Evolutionary conservation across 768 basidiomycete species (phyloP).

Genomic region (Boletellus ananas): DNA sequence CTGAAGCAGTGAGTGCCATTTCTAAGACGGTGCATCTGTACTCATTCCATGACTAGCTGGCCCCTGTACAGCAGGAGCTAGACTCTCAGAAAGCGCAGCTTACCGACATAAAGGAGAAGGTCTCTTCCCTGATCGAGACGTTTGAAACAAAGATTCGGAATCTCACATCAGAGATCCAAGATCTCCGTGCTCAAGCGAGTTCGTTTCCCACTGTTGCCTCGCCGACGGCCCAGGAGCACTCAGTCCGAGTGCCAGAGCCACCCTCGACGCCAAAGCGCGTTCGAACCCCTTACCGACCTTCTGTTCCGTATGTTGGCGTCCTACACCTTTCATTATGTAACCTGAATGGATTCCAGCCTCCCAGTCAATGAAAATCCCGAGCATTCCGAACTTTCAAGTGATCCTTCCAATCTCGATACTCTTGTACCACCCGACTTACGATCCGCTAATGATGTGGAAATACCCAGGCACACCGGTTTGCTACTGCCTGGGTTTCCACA

Average conservation of each 20-base stretch:
- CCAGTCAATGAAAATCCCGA: conserved; percentile 15
- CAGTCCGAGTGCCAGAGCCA: conserved; percentile 26
- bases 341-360: conserved; percentile 21
- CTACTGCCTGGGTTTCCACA: conserved; percentile 39
- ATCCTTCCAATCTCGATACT: conserved; percentile 19
- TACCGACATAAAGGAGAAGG: conserved; percentile 30
- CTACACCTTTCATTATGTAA: background rate
- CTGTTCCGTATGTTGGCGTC: conserved; percentile 23
- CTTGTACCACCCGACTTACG: conserved; percentile 8
- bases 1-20: conserved; percentile 28
- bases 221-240: conserved; percentile 8
- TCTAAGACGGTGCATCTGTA: background rate
- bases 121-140: conserved; percentile 27
- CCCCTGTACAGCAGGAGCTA: conserved; percentile 50
- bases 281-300: conserved; percentile 26
- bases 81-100: conserved; percentile 46
- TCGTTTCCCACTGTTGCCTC: conserved; percentile 11
- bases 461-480: conserved; percentile 11
- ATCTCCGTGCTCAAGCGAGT: conserved; percentile 21
- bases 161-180: conserved; percentile 34
- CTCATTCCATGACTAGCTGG: conserved; percentile 35
- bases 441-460: conserved; percentile 7
- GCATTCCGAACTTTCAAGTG: conserved; percentile 19
- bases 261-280: conserved; percentile 35
- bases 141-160: conserved; percentile 38